Evolutionary conservation across 768 basidiomycete genomes (phyloP), one percentile per base, ranked within the genome.

Genomic region (Exidia glandulosa): DNA sequence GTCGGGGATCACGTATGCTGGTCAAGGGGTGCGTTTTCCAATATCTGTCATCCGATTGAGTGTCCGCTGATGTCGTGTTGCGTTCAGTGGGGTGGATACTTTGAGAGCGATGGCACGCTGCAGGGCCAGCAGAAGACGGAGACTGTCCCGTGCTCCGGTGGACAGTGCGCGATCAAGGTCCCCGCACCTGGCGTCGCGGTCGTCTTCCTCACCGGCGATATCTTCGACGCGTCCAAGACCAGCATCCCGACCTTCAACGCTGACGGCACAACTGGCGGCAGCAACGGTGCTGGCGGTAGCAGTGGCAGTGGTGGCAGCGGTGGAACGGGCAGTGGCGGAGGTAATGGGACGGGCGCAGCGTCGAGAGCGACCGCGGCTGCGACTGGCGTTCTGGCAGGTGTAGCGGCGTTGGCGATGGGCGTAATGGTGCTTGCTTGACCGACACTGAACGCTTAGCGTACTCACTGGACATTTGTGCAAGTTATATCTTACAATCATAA

Each of bases 121-220:
- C 73, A 74, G 52, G 87, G 87, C 52, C 65, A 69, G 0, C 74
- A 82, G 50, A 67, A 77, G 58, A 76, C 90, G 9, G 73, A 79
- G 60, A 84, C 80, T 0, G 77, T 91, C 34, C 63, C 70, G 14
- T 94, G 90, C 65, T 68, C 69, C 4, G 72, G 73, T 58, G 79
- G 81, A 64, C 73, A 74, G 0, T 91, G 90, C 69, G 63, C 70
- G 27, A 75, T 91, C 56, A 76, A 76, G 7, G 81, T 91, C 52
- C 79, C 81, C 33, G 86, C 87, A 0, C 89, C 90, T 0, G 81
- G 81, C 36, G 84, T 86, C 62, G 88, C 88, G 1, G 76, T 92
- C 50, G 86, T 92, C 61, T 89, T 88, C 75, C 73, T 91, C 32
- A 79, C 73, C 3, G 69, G 75, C 57, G 61, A 68, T 30, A 76